Evolutionary conservation across 1,139 yeast genomes (phyloP).

Genomic region (Pichia sp.): DNA sequence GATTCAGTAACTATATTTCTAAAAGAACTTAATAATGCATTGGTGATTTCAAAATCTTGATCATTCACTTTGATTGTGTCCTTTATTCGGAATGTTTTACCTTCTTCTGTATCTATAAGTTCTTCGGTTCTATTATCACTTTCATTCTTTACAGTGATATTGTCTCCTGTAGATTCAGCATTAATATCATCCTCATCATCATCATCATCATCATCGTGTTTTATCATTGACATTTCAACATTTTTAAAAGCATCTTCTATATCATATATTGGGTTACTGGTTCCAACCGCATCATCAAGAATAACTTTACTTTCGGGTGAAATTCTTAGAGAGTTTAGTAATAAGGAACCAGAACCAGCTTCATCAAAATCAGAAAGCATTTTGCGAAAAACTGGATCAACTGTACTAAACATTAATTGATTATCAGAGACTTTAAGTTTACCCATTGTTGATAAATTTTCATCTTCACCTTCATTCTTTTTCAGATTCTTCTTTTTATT

Average conservation of each 20-base stretch:
- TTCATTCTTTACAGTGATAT: neutral
- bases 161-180: neutral
- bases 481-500: constrained; percentile 9
- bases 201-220: neutral
- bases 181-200: neutral
- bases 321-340: constrained; percentile 62
- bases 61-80: neutral
- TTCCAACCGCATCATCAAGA: constrained; percentile 6
- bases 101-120: neutral
- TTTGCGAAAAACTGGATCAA: constrained; percentile 80
- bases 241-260: constrained; percentile 6
- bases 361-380: constrained; percentile 91
- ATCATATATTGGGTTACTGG: constrained; percentile 12
- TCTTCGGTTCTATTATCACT: neutral
- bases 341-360: constrained; percentile 85
- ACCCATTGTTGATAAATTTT: neutral
- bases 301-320: constrained; percentile 50
- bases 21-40: neutral
- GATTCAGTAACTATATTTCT: neutral
- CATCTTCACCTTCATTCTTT: constrained; percentile 1
- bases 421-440: constrained; percentile 8
- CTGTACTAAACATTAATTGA: constrained; percentile 6
- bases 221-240: neutral
- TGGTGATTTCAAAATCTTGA: neutral
- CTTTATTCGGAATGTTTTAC: neutral